Conservation (phyloP, 257 asterid genomes). For the Primulina tabacum region DNA sequence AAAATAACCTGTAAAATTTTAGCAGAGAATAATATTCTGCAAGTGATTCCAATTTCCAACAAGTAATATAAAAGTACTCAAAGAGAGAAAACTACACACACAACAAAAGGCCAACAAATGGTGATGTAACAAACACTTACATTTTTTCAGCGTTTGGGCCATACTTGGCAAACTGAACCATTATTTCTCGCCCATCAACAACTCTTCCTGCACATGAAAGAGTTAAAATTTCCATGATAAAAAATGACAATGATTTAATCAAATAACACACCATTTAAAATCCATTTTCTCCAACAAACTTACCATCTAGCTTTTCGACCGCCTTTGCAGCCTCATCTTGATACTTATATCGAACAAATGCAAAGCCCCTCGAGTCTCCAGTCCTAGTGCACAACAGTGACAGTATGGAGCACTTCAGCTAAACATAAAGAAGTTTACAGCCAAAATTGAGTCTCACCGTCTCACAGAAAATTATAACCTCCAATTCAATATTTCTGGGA, state of each 20-base stretch:
- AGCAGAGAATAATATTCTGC: neutral
- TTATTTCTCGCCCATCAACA: conserved; percentile 96
- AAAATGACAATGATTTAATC: neutral
- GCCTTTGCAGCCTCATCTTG: conserved; percentile 96
- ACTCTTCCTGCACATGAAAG: conserved; percentile 53
- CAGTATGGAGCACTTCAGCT: conserved; percentile 10
- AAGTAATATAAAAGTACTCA: neutral
- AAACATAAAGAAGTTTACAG: neutral
- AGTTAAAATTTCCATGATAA: neutral
- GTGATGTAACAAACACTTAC: conserved; percentile 36
- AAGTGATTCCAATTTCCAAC: neutral
- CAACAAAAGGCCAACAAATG: neutral
- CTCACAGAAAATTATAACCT: neutral
- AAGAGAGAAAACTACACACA: too few species aligned
- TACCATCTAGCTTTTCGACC: conserved; percentile 94
- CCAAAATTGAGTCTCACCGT: neutral
- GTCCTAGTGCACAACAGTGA: conserved; percentile 43
- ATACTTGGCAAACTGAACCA: conserved; percentile 97
- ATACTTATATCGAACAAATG: conserved; percentile 90
- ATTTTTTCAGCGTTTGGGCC: conserved; percentile 96
- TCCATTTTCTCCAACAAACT: conserved; percentile 16
- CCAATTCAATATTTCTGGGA: neutral
- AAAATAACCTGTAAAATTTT: neutral
- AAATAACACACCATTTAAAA: neutral
- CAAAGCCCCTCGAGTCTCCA: conserved; percentile 98